Evolutionary conservation across 1,284 basidiomycete genomes (phyloP).

Genomic region (Rhodotorula mucilaginosa): DNA sequence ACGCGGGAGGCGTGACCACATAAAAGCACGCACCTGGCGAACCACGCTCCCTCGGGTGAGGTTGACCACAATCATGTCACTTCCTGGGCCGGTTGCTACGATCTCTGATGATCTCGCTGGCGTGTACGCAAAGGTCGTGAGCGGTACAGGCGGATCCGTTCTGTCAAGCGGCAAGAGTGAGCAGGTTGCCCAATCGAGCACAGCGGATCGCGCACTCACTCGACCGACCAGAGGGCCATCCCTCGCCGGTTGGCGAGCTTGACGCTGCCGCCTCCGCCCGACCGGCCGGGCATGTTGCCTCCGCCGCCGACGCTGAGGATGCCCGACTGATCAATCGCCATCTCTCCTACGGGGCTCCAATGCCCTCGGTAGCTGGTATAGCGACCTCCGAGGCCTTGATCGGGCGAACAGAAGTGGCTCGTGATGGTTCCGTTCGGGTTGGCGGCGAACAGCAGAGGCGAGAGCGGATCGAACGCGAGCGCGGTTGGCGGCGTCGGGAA

Average conservation of each 20-base stretch:
- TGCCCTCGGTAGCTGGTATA: constrained; percentile 46
- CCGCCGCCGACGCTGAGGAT: constrained; percentile 47
- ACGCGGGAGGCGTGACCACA: neutral
- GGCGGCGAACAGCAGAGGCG: constrained; percentile 35
- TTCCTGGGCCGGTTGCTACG: constrained; percentile 35
- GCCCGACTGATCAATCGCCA: constrained; percentile 48
- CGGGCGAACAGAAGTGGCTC: constrained; percentile 32
- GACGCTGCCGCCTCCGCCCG: constrained; percentile 40
- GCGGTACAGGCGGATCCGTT: constrained; percentile 27
- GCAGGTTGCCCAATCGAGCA: no score
- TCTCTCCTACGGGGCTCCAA: constrained; percentile 43
- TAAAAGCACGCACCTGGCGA: constrained; percentile 20
- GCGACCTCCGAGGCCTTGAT: constrained; percentile 19
- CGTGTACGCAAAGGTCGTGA: constrained; percentile 37
- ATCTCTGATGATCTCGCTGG: constrained; percentile 38
- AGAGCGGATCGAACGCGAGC: constrained; percentile 32
- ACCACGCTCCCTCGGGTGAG: constrained; percentile 31
- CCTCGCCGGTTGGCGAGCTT: constrained; percentile 51
- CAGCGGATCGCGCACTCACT: constrained; percentile 26
- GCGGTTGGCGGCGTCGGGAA: constrained; percentile 29
- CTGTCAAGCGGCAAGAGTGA: constrained; percentile 9
- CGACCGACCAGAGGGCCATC: constrained; percentile 47
- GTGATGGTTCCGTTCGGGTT: constrained; percentile 30
- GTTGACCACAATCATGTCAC: constrained; percentile 34
- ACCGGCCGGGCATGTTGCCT: constrained; percentile 11